phyloP scores from a whole-genome alignment of 148 eudicot genomes.

The Chenopodium album region DNA sequence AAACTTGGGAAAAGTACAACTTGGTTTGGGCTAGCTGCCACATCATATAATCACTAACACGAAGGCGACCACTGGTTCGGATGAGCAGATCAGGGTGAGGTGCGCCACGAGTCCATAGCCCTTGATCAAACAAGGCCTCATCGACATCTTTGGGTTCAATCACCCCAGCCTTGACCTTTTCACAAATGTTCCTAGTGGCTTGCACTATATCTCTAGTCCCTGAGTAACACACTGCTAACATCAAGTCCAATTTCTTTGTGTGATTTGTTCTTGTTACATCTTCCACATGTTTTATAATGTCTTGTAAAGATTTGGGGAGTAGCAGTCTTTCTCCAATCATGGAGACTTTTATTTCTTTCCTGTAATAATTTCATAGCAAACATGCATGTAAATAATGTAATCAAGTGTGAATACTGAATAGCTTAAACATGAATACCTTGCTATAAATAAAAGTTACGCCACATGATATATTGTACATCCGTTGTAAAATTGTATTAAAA shows the following conservation, averaged over 20 bases:
- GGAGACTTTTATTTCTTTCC: conserved; percentile 2
- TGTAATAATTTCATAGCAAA: background rate
- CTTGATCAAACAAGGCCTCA: conserved; percentile 1
- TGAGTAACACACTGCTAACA: conserved; percentile 11
- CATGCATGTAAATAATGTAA: too few species aligned
- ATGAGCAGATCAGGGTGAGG: conserved; percentile 20
- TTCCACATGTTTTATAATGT: background rate
- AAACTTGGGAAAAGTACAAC: conserved; percentile 1
- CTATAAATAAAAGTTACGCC: too few species aligned
- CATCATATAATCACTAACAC: conserved; percentile 17
- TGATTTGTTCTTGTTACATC: background rate
- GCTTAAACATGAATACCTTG: too few species aligned
- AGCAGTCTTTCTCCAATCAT: conserved; percentile 11
- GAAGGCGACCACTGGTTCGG: conserved; percentile 8
- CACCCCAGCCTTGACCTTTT: conserved; percentile 8
- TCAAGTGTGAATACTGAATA: too few species aligned
- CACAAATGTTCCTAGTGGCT: conserved; percentile 14
- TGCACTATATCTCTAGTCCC: conserved; percentile 16
- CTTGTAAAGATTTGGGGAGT: conserved; percentile 9
- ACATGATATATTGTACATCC: too few species aligned
- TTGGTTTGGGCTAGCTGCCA: conserved; percentile 19
- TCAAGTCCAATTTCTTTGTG: background rate
- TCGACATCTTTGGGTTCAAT: conserved; percentile 16
- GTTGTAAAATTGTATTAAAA: too few species aligned
- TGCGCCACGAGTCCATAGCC: background rate